Evolutionary conservation across 495 filamentous ascomycete genomes (phyloP).

Genomic region (Coniosporium apollinis): DNA sequence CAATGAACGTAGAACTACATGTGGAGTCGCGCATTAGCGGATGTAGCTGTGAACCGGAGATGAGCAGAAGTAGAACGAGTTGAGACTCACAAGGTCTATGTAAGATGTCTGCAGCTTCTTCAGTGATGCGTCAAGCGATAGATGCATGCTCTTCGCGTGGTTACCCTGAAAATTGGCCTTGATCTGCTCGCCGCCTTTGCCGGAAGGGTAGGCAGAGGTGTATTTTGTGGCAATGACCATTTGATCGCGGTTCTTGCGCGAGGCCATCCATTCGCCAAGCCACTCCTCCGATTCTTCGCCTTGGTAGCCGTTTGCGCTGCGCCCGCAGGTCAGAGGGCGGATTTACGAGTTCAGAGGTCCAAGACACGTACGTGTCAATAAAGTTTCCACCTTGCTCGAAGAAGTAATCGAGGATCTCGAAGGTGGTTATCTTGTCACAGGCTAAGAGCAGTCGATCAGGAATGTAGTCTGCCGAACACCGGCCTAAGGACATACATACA

Average conservation of each 20-base stretch:
- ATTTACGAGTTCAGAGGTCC: no score
- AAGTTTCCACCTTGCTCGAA: conserved; percentile 16
- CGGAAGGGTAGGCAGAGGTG: conserved; percentile 26
- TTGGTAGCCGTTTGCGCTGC: conserved; percentile 44
- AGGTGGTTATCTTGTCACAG: conserved; percentile 13
- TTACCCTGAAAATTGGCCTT: conserved; percentile 44
- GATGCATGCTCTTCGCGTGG: conserved; percentile 40
- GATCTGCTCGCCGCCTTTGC: conserved; percentile 26
- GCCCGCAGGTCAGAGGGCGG: no score
- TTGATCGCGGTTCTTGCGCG: conserved; percentile 31
- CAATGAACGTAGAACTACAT: conserved; percentile 29
- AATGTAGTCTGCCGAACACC: no score
- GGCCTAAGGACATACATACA: conserved; percentile 9
- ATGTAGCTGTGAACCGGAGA: no score
- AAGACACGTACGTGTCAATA: conserved; percentile 11
- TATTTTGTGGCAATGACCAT: conserved; percentile 57
- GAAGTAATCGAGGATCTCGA: conserved; percentile 15
- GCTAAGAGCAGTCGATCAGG: no score
- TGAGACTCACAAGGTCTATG: conserved; percentile 36
- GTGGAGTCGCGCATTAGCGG: not conserved
- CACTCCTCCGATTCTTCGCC: conserved; percentile 44
- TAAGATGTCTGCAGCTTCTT: conserved; percentile 49
- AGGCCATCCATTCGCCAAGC: conserved; percentile 56
- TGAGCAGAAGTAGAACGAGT: no score
- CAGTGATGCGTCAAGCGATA: conserved; percentile 37